phyloP scores from a whole-genome alignment of 306 rosid species.

The Canavalia gladiata region DNA sequence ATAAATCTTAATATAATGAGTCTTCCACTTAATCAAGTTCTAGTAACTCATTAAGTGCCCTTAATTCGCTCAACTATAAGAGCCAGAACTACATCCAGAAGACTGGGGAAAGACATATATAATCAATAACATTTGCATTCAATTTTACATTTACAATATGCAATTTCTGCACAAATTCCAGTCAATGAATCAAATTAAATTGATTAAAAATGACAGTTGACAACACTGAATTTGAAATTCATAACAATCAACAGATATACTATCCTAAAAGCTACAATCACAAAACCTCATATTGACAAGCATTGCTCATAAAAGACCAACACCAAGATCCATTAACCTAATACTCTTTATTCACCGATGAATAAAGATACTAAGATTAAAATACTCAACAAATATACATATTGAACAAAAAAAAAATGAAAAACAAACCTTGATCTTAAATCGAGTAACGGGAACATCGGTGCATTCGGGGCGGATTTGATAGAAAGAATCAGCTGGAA shows the following conservation, averaged over 20 bases:
- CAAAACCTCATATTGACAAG: neutral
- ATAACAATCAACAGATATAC: conserved; percentile 26
- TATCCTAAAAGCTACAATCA: conserved; percentile 16
- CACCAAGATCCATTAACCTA: conserved; percentile 35
- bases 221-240: conserved; percentile 30
- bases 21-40: conserved; percentile 31
- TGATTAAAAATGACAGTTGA: neutral
- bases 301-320: conserved; percentile 40
- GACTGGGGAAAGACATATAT: neutral
- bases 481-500: conserved; percentile 94
- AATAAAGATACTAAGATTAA: conserved; percentile 27
- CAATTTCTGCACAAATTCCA: neutral
- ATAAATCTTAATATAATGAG: neutral
- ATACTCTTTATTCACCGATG: neutral
- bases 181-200: conserved; percentile 13
- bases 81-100: conserved; percentile 4
- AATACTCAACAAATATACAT: neutral
- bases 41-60: conserved; percentile 6
- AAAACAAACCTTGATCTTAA: conserved; percentile 82
- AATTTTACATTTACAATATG: neutral
- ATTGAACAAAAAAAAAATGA: neutral
- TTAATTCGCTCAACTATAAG: neutral
- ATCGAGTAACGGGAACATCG: conserved; percentile 84
- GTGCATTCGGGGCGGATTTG: conserved; percentile 86
- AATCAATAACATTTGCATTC: neutral